phyloP scores from a whole-genome alignment of 495 filamentous ascomycete genomes.

The Cercophora samala region DNA sequence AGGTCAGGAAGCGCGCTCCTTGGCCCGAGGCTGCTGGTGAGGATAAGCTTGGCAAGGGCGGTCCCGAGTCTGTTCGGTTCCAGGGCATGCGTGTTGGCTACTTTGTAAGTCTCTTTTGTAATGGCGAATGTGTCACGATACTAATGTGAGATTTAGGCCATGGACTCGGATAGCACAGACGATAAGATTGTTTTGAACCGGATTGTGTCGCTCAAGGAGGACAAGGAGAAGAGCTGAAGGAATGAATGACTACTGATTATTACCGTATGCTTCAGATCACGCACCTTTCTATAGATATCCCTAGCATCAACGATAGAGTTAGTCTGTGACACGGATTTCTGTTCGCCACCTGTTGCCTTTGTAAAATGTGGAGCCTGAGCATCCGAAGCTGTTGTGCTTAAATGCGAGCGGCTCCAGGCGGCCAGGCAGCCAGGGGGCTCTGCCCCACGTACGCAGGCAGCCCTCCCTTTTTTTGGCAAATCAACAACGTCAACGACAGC shows the following conservation, averaged over 20 bases:
- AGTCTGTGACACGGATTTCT: neutral
- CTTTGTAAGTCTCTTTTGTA: constrained; percentile 50
- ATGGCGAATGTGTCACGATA: constrained; percentile 14
- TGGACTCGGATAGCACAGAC: constrained; percentile 77
- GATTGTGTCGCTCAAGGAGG: constrained; percentile 92
- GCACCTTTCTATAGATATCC: neutral
- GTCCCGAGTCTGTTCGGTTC: constrained; percentile 77
- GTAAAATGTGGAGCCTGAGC: no score
- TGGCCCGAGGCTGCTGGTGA: constrained; percentile 78
- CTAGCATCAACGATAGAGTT: neutral
- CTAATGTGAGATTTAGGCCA: constrained; percentile 33
- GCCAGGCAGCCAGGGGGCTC: neutral
- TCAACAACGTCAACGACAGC: neutral
- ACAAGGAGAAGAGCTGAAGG: constrained; percentile 61
- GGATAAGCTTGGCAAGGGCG: constrained; percentile 52
- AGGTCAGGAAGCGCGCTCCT: constrained; percentile 68
- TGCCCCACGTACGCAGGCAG: neutral
- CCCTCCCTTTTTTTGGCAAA: neutral
- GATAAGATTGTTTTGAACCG: constrained; percentile 82
- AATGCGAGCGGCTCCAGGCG: neutral
- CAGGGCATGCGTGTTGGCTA: constrained; percentile 91
- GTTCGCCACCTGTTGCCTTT: no score
- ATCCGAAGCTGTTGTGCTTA: no score
- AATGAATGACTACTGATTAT: neutral
- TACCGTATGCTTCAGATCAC: neutral